Conservation (phyloP, 2,329 filamentous ascomycete genomes). For the Exserohilum rostratum region DNA sequence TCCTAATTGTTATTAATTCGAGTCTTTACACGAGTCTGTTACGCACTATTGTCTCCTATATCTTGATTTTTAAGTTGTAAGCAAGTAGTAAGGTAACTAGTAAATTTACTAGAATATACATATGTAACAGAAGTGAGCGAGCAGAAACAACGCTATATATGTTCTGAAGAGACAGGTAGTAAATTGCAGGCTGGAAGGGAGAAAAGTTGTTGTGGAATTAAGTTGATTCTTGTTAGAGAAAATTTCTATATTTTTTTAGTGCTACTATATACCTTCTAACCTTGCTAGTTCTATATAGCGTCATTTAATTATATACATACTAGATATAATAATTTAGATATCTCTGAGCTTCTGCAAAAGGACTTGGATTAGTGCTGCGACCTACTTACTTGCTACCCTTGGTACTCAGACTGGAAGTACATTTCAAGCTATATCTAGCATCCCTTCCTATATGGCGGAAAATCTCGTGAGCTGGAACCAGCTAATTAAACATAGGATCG, state of each 20-base stretch:
- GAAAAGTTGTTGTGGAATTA: constrained; percentile 1
- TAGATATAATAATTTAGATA: background rate
- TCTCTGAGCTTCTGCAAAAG: constrained; percentile 2
- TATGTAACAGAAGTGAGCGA: constrained; percentile 3
- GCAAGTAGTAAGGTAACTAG: constrained; percentile 1
- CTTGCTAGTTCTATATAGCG: background rate
- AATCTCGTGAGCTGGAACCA: background rate
- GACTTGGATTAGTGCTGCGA: background rate
- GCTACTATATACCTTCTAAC: background rate
- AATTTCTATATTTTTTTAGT: constrained; percentile 1
- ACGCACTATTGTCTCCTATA: background rate
- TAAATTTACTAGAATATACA: constrained; percentile 4
- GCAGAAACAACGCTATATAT: constrained; percentile 7
- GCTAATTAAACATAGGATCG: background rate
- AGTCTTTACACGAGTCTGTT: constrained; percentile 3
- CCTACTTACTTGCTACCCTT: constrained; percentile 7
- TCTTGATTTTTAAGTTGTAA: background rate
- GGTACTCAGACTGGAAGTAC: constrained; percentile 1
- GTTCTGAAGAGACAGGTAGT: constrained; percentile 4
- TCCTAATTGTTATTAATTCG: background rate
- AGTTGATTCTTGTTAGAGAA: constrained; percentile 3
- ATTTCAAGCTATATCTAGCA: constrained; percentile 1
- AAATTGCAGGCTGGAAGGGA: constrained; percentile 6
- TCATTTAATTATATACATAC: background rate
- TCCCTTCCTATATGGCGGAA: background rate